Conservation (phyloP, 371 early-diverging fungal genomes). For the Apophysomyces elegans region DNA sequence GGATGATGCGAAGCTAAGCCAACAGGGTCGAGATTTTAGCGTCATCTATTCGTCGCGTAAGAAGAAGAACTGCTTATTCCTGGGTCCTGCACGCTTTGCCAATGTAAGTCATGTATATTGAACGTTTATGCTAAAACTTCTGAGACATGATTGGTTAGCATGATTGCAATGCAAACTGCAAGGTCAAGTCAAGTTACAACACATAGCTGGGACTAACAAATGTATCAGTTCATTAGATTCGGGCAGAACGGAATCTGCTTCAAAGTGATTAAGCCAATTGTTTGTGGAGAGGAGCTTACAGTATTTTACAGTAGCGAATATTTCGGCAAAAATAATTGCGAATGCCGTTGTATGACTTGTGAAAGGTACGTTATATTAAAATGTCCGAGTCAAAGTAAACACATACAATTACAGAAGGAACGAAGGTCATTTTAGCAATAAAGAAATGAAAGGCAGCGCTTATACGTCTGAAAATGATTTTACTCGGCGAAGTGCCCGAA, state of each 20-base stretch:
- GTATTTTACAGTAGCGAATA: slow-evolving; percentile 2
- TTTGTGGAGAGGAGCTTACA: slow-evolving; percentile 3
- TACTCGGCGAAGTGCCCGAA: neutral
- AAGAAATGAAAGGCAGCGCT: neutral
- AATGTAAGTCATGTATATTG: slow-evolving; percentile 54
- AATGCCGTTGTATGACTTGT: neutral
- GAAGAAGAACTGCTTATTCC: slow-evolving; percentile 71
- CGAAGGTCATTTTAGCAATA: neutral
- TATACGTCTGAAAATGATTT: neutral
- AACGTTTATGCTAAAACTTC: neutral
- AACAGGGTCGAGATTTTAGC: slow-evolving; percentile 76
- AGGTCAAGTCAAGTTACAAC: neutral
- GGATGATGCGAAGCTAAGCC: slow-evolving; percentile 68
- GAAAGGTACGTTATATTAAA: neutral
- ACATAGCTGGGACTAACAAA: neutral
- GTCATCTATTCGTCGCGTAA: slow-evolving; percentile 79
- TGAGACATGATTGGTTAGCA: neutral
- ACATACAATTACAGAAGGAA: neutral
- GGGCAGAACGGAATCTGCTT: neutral
- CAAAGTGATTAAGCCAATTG: slow-evolving; percentile 7
- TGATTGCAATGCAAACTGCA: slow-evolving; percentile 3
- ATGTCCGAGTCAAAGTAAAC: neutral
- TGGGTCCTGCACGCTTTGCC: slow-evolving; percentile 92
- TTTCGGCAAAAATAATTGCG: neutral
- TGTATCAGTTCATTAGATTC: neutral